Percentiles rank a stretch among this genome's conserved stretches.
phyloP scores from a whole-genome alignment of 225 moss, liverwort and hornwort species.

The Climacium dendroides region DNA sequence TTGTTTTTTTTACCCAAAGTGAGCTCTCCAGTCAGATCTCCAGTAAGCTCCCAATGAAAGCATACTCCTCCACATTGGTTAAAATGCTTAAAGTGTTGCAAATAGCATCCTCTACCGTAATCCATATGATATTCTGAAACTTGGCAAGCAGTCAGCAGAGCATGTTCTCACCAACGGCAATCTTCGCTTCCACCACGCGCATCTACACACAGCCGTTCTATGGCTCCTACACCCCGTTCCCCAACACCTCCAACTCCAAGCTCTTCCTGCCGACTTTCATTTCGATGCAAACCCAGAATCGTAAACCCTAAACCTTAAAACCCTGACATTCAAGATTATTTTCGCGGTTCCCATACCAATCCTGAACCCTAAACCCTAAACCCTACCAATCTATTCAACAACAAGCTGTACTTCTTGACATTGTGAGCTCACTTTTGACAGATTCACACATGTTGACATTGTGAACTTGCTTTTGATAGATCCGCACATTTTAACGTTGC shows the following conservation, averaged over 20 bases:
- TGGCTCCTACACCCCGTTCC: constrained; percentile 45
- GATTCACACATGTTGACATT: neutral
- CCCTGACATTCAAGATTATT: neutral
- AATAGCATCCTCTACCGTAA: neutral
- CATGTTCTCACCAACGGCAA: constrained; percentile 28
- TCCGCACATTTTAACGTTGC: neutral
- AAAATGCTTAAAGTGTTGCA: neutral
- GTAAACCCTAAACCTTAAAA: neutral
- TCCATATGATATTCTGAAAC: constrained; percentile 61
- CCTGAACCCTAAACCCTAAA: neutral
- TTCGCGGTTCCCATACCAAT: neutral
- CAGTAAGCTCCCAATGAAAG: neutral
- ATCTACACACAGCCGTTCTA: constrained; percentile 40
- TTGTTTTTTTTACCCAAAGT: neutral
- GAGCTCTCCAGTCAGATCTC: neutral
- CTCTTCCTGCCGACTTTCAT: constrained; percentile 48
- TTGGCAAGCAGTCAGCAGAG: constrained; percentile 61
- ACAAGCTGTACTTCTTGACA: neutral
- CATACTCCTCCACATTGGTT: neutral
- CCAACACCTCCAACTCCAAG: constrained; percentile 49
- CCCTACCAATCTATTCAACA: neutral
- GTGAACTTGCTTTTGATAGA: neutral
- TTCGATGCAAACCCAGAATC: neutral
- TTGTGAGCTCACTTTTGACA: neutral
- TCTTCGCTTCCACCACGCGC: constrained; percentile 66